Base-by-base conservation (phyloP, 2,329 filamentous ascomycete species). In the Aspergillus terreus region DNA sequence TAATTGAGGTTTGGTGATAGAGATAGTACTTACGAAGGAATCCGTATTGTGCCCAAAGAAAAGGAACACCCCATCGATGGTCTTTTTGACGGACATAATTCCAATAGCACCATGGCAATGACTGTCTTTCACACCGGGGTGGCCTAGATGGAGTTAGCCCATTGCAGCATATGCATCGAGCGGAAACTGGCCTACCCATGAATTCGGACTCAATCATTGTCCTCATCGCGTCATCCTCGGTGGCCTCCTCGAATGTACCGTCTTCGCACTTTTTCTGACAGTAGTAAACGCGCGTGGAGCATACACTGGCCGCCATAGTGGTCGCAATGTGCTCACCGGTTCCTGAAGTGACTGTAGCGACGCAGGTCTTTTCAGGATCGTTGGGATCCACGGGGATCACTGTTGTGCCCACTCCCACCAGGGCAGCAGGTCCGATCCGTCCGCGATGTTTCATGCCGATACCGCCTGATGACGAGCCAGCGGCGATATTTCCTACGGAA, bases 291-390 rank as follows among this genome's bases (percentile, higher is more conserved):
- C 94, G 83, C 58, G 92, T 88, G 0, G 92, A 91, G 66, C 91
- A 95, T 50, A 87, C 86, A 52, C 87, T 85, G 6, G 94, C 92
- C 10, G 94, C 92, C 80, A 95, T 87, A 0, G 92, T 95, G 0
- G 92, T 96, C 33, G 91, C 89, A 88, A 99, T 99, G 68, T 99
- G 94, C 72, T 99, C 94, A 44, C 94, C 94, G 2, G 94, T 99
- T 25, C 94, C 94, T 66, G 90, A 96, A 36, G 91, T 95, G 19
- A 96, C 90, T 23, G 86, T 85, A 27, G 90, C 92, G 25, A 96
- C 90, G 43, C 81, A 83, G 6, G 84, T 80, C 43, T 79, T 76
- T 2, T 89, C 83, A 6, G 82, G 76, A 64, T 96, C 92, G 27
- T 82, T 79, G 2, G 82, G 76, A 55, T 91, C 84, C 23, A 79